Base-by-base conservation (phyloP, 2,329 filamentous ascomycete species). In the Ophiosphaerella herpotricha region DNA sequence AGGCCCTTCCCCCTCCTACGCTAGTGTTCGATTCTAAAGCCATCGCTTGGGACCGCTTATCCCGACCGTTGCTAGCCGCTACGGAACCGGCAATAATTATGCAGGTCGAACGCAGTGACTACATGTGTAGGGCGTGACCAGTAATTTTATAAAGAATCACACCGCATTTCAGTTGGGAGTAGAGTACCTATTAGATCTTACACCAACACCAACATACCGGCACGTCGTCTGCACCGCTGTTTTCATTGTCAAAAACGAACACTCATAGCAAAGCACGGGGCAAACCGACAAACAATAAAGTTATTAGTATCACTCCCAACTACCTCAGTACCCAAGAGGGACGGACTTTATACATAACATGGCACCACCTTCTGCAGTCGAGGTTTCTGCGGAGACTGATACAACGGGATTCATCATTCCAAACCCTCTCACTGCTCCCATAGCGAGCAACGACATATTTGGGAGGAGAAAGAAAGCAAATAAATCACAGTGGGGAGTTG, bases 381-480 rank as follows among this genome's bases (percentile, higher is more conserved):
- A 78, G 41, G 71, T 76, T 46, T 64, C 73, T 36, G 75, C 74
- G 34, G 71, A 77, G 26, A 74, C 77, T 14, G 80, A 82, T 57
- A 81, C 79, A 1, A 59, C 74, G 21, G 74, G 74, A 29, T 67
- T 79, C 50, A 76, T 71, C 9, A 53, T 80, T 18, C 77, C 78
- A 1, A 72, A 77, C 46, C 77, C 78, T 26, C 77, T 91, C 64
- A 86, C 85, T 37, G 73, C 61, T 21, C 68, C 69, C 5, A 60
- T 75, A n/a, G 57, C 64, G 26, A 72, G 90, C 67, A 82, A 86
- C 60, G 84, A 84, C 53, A 85, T 96, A 48, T 73, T 82, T 46
- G 84, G 83, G 34, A 80, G 88, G 60, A 83, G 93, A 41, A 82
- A 81, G 54, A 89, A 88, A 64, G 82, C 84, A n/a, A 88, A 87